Percentiles rank a stretch among this genome's conserved stretches.
Conservation (phyloP, 1,284 basidiomycete species). For the Ustilago shanxiensis region DNA sequence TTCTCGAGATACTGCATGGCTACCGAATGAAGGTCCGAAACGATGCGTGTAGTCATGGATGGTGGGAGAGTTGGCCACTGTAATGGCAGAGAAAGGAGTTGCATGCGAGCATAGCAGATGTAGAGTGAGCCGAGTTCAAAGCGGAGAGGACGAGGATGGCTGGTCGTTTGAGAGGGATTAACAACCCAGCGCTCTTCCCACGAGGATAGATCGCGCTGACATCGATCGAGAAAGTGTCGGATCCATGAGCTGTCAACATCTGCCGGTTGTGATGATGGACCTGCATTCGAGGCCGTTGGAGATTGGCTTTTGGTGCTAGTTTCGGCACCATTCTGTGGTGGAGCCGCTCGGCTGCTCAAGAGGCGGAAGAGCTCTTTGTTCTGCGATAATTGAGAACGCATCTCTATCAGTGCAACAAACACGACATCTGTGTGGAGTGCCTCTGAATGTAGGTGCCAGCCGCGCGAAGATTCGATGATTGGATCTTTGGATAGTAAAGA, state of each 20-base stretch:
- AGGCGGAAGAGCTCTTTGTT: slow-evolving; percentile 48
- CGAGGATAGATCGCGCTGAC: slow-evolving; percentile 36
- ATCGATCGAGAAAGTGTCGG: slow-evolving; percentile 38
- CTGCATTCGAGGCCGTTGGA: neutral
- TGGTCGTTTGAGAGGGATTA: slow-evolving; percentile 25
- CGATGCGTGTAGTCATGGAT: slow-evolving; percentile 37
- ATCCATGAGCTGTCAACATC: slow-evolving; percentile 31
- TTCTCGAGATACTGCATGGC: slow-evolving; percentile 44
- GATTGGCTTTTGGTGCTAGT: neutral
- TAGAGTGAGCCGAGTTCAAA: slow-evolving; percentile 48
- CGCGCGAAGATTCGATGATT: slow-evolving; percentile 35
- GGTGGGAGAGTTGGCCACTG: slow-evolving; percentile 32
- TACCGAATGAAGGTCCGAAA: slow-evolving; percentile 37
- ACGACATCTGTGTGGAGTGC: slow-evolving; percentile 42
- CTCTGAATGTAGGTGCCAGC: slow-evolving; percentile 46
- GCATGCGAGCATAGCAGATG: slow-evolving; percentile 51
- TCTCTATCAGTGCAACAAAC: slow-evolving; percentile 47
- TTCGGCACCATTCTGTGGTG: neutral
- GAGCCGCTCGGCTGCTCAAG: slow-evolving; percentile 25
- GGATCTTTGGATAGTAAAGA: slow-evolving; percentile 44
- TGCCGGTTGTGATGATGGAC: neutral
- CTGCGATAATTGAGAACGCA: slow-evolving; percentile 36
- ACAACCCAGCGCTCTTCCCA: slow-evolving; percentile 48
- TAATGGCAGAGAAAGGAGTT: slow-evolving; percentile 40
- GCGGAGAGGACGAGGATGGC: slow-evolving; percentile 34